Evolutionary conservation across 257 asterid species (phyloP).

Genomic region (Avicennia marina): DNA sequence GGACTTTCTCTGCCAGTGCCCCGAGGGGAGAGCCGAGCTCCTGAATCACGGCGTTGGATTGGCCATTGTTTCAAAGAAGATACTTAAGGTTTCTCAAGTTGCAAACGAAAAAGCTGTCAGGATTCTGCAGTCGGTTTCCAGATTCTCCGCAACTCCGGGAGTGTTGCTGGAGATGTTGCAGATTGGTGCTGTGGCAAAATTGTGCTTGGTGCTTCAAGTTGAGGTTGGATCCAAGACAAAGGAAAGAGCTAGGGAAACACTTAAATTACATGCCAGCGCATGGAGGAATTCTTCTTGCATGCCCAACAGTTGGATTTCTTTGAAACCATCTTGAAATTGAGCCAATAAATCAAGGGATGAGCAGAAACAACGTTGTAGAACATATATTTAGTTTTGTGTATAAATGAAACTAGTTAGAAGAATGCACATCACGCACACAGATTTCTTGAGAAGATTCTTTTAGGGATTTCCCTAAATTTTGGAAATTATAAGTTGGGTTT

Average conservation of each 20-base stretch:
- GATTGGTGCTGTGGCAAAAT: constrained; percentile 61
- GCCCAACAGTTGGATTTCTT: constrained; percentile 32
- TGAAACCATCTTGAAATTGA: too few species aligned
- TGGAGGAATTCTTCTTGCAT: constrained; percentile 71
- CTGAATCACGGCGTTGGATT: constrained; percentile 66
- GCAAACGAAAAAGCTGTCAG: constrained; percentile 66
- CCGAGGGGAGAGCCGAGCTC: constrained; percentile 80
- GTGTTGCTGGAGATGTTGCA: constrained; percentile 68
- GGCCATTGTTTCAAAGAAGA: constrained; percentile 76
- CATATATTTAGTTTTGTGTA: too few species aligned
- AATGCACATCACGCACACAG: too few species aligned
- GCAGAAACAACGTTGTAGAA: too few species aligned
- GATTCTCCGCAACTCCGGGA: constrained; percentile 39
- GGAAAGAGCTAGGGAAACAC: constrained; percentile 67
- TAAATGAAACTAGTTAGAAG: too few species aligned
- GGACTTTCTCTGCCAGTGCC: constrained; percentile 68
- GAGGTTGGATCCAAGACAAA: constrained; percentile 56
- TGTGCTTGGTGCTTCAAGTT: constrained; percentile 63
- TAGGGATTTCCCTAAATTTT: too few species aligned
- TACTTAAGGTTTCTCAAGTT: constrained; percentile 62
- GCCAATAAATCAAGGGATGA: too few species aligned
- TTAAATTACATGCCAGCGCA: constrained; percentile 49
- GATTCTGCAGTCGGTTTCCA: constrained; percentile 56
- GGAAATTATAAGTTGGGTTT: too few species aligned
- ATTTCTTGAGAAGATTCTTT: too few species aligned